Evolutionary conservation across 805 yeast genomes (phyloP), one percentile per base, ranked within the genome.

Genomic region (Komagataella ulmi): DNA sequence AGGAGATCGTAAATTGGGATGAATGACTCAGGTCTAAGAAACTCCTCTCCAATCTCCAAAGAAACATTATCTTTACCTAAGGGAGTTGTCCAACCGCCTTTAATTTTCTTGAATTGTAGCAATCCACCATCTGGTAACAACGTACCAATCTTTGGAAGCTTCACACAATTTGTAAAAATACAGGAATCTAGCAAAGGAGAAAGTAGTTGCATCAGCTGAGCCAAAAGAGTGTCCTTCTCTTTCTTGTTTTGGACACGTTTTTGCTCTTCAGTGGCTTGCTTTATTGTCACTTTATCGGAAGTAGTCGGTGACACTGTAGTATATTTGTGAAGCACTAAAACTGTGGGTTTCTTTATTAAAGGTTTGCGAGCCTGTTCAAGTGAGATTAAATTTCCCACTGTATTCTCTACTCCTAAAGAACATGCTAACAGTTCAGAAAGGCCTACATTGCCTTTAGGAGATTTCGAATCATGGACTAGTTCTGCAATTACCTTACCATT

Each of bases 111-210:
- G 56, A 82, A 69, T 51, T 72, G 77, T 23, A 85, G 50, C 6
- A 77, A 50, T 0, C 85, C 90, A 12, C 95, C 93, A 46, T 68
- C 55, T 0, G 86, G 83, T 17, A 84, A 61, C 4, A 63, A 18
- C 1, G 66, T 55, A 0, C 61, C 61, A 1, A 77, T 63, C 0
- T 64, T 59, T 1, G 90, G 88, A 1, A 85, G 56, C 54, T 75
- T 77, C 50, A 73, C 60, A 24, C 67, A 69, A 53, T 76, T 75
- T 0, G 89, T 76, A 45, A 81, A 57, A 17, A 6, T 2, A 78
- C 49, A 10, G 18, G 40, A 17, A n/a, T 30, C 36, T 12, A 12
- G n/a, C 12, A 48, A 14, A 47, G 18, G 10, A 6, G 21, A 19
- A 23, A 45, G 17, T 17, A 45, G 7, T 17, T 21, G 21, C 47